phyloP scores from a whole-genome alignment of 257 asterid species.

The Forsythia suspensa region DNA sequence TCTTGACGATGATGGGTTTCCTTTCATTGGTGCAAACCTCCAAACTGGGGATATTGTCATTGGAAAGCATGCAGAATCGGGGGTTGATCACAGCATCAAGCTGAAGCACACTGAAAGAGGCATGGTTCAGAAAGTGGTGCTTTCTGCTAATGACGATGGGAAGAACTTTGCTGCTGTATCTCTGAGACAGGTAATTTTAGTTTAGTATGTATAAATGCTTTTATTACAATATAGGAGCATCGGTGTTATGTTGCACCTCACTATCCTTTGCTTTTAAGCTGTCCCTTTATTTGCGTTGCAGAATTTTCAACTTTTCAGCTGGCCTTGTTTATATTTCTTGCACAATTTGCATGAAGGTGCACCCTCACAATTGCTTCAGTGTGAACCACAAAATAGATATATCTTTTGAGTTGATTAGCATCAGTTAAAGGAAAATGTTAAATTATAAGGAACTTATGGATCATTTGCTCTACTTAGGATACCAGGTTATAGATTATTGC shows the following conservation, averaged over 20 bases:
- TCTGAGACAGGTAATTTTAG: slow-evolving; percentile 71
- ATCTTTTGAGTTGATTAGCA: no score
- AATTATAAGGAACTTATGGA: no score
- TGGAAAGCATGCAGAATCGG: slow-evolving; percentile 76
- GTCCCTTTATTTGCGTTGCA: neutral
- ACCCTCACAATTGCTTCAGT: no score
- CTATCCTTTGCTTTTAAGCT: neutral
- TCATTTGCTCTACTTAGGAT: no score
- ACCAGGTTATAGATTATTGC: no score
- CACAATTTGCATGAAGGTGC: no score
- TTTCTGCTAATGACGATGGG: slow-evolving; percentile 87
- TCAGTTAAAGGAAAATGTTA: no score
- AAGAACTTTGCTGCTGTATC: slow-evolving; percentile 84
- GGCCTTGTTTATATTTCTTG: no score
- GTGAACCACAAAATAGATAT: no score
- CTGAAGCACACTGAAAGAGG: slow-evolving; percentile 94
- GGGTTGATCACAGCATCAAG: slow-evolving; percentile 82
- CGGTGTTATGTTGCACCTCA: neutral
- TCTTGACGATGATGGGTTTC: slow-evolving; percentile 94
- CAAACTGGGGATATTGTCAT: slow-evolving; percentile 85
- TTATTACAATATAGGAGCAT: neutral
- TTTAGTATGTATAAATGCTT: neutral
- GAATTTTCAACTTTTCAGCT: no score
- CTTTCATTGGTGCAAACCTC: slow-evolving; percentile 79
- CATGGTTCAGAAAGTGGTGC: slow-evolving; percentile 86